phyloP scores from a whole-genome alignment of 768 basidiomycete species.

The Pleurotus platypus region DNA sequence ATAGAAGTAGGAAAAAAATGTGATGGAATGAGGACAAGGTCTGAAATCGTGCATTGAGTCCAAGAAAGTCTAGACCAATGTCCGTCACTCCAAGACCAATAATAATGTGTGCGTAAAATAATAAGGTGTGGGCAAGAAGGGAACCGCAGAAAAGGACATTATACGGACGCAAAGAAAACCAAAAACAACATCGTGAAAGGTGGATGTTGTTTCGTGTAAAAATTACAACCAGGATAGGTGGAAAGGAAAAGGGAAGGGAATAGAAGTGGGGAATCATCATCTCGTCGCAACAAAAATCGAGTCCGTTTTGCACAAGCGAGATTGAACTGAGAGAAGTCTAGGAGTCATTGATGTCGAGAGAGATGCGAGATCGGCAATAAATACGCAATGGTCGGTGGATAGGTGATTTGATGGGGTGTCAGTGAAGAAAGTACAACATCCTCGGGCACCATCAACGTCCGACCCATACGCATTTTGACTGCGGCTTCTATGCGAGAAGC shows the following conservation, averaged over 20 bases:
- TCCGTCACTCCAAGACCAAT: neutral
- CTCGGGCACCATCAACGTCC: neutral
- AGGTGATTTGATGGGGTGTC: neutral
- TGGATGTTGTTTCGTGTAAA: neutral
- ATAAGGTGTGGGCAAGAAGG: neutral
- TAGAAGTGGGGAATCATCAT: neutral
- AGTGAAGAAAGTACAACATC: neutral
- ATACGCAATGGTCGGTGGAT: slow-evolving; percentile 7
- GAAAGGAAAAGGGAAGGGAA: neutral
- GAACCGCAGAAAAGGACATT: neutral
- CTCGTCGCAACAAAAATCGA: slow-evolving; percentile 7
- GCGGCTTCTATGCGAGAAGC: neutral
- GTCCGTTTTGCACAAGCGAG: slow-evolving; percentile 8
- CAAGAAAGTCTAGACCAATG: slow-evolving; percentile 4
- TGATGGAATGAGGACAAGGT: neutral
- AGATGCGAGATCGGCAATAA: slow-evolving; percentile 8
- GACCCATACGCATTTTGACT: neutral
- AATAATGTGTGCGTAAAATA: neutral
- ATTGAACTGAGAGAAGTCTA: slow-evolving; percentile 3
- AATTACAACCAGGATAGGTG: slow-evolving; percentile 2
- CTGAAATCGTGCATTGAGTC: neutral
- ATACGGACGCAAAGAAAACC: neutral
- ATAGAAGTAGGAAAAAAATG: slow-evolving; percentile 1
- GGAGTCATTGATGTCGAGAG: slow-evolving; percentile 2
- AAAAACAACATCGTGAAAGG: neutral